Evolutionary conservation across 1,139 yeast species (phyloP).

Genomic region (Saccharomyces hybrid): DNA sequence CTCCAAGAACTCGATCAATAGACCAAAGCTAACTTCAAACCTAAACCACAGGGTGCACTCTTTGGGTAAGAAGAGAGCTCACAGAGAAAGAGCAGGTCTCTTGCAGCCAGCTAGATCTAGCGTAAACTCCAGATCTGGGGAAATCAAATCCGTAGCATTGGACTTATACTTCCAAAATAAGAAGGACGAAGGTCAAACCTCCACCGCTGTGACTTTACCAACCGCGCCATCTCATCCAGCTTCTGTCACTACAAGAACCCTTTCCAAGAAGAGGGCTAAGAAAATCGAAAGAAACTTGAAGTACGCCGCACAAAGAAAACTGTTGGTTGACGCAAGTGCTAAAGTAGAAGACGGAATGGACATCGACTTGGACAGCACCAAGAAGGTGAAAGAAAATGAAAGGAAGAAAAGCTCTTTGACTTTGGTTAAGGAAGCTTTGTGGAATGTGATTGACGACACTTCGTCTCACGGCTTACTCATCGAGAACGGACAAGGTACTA

Average conservation of each 20-base stretch:
- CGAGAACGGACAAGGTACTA: conserved; percentile 65
- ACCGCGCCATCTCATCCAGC: conserved; percentile 25
- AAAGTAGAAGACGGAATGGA: conserved; percentile 37
- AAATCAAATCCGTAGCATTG: conserved; percentile 50
- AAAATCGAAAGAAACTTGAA: conserved; percentile 75
- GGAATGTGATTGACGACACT: conserved; percentile 58
- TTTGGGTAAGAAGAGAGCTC: conserved; percentile 52
- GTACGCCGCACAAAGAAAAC: conserved; percentile 53
- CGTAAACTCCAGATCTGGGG: conserved; percentile 41
- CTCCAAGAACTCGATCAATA: conserved; percentile 69
- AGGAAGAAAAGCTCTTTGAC: conserved; percentile 37
- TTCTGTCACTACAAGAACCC: conserved; percentile 48
- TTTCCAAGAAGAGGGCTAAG: conserved; percentile 74
- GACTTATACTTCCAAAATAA: conserved; percentile 49
- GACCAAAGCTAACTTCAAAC: conserved; percentile 59
- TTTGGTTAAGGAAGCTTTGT: conserved; percentile 56
- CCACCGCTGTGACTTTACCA: conserved; percentile 10
- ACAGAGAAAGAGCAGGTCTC: conserved; percentile 41
- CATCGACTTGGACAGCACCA: conserved; percentile 43
- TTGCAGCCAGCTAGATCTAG: conserved; percentile 39
- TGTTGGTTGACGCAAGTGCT: conserved; percentile 43
- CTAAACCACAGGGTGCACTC: conserved; percentile 48
- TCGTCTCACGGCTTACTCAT: conserved; percentile 40
- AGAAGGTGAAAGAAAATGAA: conserved; percentile 23
- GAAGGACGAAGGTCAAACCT: conserved; percentile 8